Evolutionary conservation across 129 eudicot genomes (phyloP), one percentile per base, ranked within the genome.

Genomic region (Erigeron canadensis): DNA sequence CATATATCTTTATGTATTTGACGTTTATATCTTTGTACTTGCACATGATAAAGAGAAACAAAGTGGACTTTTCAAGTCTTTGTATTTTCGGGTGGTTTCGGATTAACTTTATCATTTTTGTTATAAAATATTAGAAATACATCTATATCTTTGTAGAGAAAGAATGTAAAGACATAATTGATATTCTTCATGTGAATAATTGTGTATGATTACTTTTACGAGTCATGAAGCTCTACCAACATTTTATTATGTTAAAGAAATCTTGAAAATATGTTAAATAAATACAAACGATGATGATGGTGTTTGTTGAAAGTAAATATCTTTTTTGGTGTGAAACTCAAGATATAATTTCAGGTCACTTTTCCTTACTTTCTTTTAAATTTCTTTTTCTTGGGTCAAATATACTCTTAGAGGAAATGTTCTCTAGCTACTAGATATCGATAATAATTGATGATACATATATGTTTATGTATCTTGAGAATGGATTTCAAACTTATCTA

Each of bases 251-350:
- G 63, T 63, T 55, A 42, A 41, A 70, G 43, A 63, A 54, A 71
- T 22, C 18, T 63, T 63, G 13, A 12, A 53, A 54, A 53, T 51
- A 63, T 23, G 7, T 50, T 21, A 43, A 54, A 21, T 22, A 44
- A 46, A 6, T 62, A 43, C 60, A 71, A 77, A 78, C 10, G 16
- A 64, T 39, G 77, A 78, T 78, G 73, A 78, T 78, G 72, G 73
- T 78, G 82, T 78, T 78, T 53, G 77, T 78, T 78, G 77, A 78
- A 78, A 78, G 82, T 71, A 11, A 28, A 63, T 54, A 43, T 71
- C 77, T 78, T 78, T 78, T 78, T 64, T 71, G 77, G 82, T 78
- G 82, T 78, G 82, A 56, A 67, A 50, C 67, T 78, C 77, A 40
- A 78, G 77, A 46, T 53, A 78, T 78, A 71, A 78, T 78, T 64